Conservation (phyloP, 441 rosid species). For the Syzygium malaccense region DNA sequence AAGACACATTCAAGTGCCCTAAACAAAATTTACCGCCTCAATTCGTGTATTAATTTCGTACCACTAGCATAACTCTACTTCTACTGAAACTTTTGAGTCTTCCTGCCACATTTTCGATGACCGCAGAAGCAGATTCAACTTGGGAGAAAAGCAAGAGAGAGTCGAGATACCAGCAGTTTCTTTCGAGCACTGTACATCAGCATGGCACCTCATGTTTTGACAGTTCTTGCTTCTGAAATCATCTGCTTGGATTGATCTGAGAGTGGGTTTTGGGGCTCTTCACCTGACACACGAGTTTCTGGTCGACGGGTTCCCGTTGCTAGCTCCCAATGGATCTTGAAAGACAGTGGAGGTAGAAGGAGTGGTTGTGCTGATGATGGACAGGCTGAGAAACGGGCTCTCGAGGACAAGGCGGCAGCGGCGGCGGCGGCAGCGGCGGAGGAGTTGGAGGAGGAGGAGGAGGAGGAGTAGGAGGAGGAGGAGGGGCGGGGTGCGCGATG, state of each 20-base stretch:
- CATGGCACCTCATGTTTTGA: neutral
- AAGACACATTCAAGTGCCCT: no score
- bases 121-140: neutral
- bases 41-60: no score
- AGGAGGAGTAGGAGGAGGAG: conserved; percentile 18
- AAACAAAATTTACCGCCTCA: no score
- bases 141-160: neutral
- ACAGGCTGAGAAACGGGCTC: conserved; percentile 17
- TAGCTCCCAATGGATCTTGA: neutral
- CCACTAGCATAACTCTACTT: no score
- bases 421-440: neutral
- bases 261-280: neutral
- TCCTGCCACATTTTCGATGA: neutral
- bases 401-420: conserved; percentile 17
- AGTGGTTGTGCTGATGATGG: conserved; percentile 8
- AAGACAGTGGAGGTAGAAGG: neutral
- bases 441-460: neutral
- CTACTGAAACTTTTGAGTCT: neutral
- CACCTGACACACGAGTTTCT: neutral
- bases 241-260: neutral
- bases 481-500: conserved; percentile 70
- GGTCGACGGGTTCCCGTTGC: neutral
- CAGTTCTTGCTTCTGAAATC: neutral
- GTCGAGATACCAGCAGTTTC: neutral
- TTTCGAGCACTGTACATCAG: neutral